Conservation (phyloP, 768 basidiomycete species). For the Mycena vitilis region DNA sequence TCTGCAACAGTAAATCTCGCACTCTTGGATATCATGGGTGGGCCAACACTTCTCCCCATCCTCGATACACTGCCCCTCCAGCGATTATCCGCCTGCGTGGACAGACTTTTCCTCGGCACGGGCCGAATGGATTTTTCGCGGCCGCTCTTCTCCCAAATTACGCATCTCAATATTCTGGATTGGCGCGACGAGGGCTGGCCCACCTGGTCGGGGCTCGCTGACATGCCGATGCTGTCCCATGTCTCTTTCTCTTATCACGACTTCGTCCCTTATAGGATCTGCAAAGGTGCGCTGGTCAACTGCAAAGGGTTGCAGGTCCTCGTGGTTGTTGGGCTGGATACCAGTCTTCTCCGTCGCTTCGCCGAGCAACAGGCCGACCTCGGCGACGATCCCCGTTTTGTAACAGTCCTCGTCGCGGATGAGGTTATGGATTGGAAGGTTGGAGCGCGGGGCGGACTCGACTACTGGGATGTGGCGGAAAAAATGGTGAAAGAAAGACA, state of each 20-base stretch:
- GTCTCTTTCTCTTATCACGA: conserved; percentile 11
- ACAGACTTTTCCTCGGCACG: neutral
- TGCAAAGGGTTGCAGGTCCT: conserved; percentile 10
- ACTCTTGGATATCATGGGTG: conserved; percentile 6
- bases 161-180: conserved; percentile 12
- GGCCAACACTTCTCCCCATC: conserved; percentile 4
- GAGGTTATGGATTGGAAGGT: conserved; percentile 10
- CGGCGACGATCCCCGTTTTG: neutral
- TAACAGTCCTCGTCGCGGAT: conserved; percentile 5
- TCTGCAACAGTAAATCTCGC: neutral
- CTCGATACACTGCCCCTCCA: conserved; percentile 6
- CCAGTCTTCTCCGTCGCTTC: neutral
- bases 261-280: neutral
- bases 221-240: conserved; percentile 1
- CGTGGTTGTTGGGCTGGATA: neutral
- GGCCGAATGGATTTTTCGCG: neutral
- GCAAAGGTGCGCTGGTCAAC: neutral
- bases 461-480: conserved; percentile 9
- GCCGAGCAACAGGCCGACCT: neutral
- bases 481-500: neutral
- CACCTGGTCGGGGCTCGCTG: neutral
- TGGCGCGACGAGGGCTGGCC: neutral
- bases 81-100: conserved; percentile 3
- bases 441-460: neutral
- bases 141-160: conserved; percentile 7